These are phyloP conservation scores for Austroboletus niveus DNA, from an alignment of 1,284 basidiomycete genomes.

Conservation along the genomic window DNA sequence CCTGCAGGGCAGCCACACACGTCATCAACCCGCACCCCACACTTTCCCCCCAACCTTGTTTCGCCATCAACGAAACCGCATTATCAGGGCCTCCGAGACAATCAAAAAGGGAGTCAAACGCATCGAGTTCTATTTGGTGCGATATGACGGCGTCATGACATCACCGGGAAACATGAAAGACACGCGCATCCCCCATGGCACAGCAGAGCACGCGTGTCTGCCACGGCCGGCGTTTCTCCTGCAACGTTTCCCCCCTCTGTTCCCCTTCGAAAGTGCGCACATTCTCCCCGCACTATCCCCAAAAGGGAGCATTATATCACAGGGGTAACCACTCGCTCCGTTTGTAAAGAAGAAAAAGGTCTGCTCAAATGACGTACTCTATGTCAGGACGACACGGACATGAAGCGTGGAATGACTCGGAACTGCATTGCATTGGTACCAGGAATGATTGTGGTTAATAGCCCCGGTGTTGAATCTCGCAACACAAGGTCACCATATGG, in stretches of 20 bases:
- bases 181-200: slow-evolving; percentile 29
- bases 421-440: neutral
- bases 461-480: neutral
- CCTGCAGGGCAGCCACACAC: slow-evolving; percentile 8
- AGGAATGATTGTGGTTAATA: neutral
- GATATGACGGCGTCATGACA: slow-evolving; percentile 18
- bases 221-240: slow-evolving; percentile 12
- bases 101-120: slow-evolving; percentile 10
- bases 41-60: slow-evolving; percentile 11
- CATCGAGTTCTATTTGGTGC: slow-evolving; percentile 4
- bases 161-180: slow-evolving; percentile 15
- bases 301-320: slow-evolving; percentile 15
- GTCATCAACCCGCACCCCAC: slow-evolving; percentile 20
- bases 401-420: slow-evolving; percentile 7
- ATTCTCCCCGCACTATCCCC: slow-evolving; percentile 6
- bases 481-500: slow-evolving; percentile 3
- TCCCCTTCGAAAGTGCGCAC: neutral
- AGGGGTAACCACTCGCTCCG: neutral
- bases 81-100: slow-evolving; percentile 16
- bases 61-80: slow-evolving; percentile 10
- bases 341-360: neutral
- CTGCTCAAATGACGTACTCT: slow-evolving; percentile 1
- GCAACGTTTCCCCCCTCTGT: slow-evolving; percentile 8
- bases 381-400: slow-evolving; percentile 8
- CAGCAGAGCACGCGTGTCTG: slow-evolving; percentile 27